A percentile compares a stretch with the other conserved stretches of the same genome.
Conservation (phyloP, 163 green algal species). For the Chlorella variabilis region DNA sequence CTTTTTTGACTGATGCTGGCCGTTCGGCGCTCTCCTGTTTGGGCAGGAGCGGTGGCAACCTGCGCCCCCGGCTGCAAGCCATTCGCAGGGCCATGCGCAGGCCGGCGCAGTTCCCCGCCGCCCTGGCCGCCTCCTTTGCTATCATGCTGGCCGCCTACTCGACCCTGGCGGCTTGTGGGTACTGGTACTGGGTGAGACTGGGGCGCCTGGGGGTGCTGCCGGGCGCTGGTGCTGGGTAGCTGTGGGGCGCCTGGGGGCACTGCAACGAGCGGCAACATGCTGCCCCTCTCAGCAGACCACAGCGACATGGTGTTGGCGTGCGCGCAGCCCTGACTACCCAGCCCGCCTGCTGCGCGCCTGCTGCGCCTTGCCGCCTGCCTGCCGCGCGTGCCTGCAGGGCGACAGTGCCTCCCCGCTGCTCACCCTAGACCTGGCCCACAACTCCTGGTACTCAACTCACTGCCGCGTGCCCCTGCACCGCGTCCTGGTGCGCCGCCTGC, state of each 20-base stretch:
- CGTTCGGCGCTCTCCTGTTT: no score
- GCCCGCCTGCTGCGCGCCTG: no score
- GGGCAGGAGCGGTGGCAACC: no score
- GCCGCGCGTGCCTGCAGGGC: no score
- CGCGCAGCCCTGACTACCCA: no score
- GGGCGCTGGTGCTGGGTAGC: background rate
- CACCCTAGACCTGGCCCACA: conserved; percentile 49
- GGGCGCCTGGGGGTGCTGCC: no score
- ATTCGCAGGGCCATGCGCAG: conserved; percentile 47
- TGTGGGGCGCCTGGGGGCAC: background rate
- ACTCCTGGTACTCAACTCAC: conserved; percentile 15
- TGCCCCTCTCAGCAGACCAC: no score
- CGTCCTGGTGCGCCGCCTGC: background rate
- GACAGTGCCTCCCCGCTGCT: conserved; percentile 39
- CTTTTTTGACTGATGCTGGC: background rate
- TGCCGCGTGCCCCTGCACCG: background rate
- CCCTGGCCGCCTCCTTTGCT: conserved; percentile 48
- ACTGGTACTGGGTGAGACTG: conserved; percentile 32
- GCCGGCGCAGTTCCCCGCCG: conserved; percentile 48
- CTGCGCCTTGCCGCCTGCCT: no score
- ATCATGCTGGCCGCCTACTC: conserved; percentile 56
- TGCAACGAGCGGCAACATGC: background rate
- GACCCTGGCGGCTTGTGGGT: conserved; percentile 35
- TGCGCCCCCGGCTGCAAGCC: no score
- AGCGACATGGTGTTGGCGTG: no score